Evolutionary conservation across 169 alveolate genomes (phyloP).

Genomic region (Cryptosporidium andersoni): DNA sequence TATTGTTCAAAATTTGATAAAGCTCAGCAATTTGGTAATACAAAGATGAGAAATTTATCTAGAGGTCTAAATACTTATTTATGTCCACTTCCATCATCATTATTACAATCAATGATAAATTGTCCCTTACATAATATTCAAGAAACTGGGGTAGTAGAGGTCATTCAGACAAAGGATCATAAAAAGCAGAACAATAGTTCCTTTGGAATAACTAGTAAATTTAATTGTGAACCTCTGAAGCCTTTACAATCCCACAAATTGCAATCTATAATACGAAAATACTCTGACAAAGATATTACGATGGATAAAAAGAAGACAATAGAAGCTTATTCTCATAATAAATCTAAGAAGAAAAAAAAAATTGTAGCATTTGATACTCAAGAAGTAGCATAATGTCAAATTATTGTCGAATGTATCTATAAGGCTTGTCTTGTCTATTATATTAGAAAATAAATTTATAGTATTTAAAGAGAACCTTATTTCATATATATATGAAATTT

Average conservation of each 20-base stretch:
- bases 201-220: neutral
- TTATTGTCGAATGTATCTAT: too few relatives aligned
- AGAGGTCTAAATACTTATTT: slow-evolving; percentile 25
- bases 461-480: too few relatives aligned
- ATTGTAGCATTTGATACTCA: too few relatives aligned
- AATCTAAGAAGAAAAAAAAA: too few relatives aligned
- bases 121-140: neutral
- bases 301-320: too few relatives aligned
- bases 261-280: slow-evolving; percentile 30
- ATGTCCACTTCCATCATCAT: slow-evolving; percentile 48
- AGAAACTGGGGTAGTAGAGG: too few relatives aligned
- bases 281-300: neutral
- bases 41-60: slow-evolving; percentile 4
- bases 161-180: too few relatives aligned
- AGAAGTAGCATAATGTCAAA: too few relatives aligned
- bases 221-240: neutral
- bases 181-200: neutral
- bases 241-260: slow-evolving; percentile 61
- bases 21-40: neutral
- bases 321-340: too few relatives aligned
- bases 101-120: slow-evolving; percentile 19
- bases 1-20: slow-evolving; percentile 1
- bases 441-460: too few relatives aligned
- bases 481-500: too few relatives aligned
- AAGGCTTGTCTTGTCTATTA: too few relatives aligned